Evolutionary conservation across 257 asterid genomes (phyloP).

Genomic region (Nicotiana otophora): DNA sequence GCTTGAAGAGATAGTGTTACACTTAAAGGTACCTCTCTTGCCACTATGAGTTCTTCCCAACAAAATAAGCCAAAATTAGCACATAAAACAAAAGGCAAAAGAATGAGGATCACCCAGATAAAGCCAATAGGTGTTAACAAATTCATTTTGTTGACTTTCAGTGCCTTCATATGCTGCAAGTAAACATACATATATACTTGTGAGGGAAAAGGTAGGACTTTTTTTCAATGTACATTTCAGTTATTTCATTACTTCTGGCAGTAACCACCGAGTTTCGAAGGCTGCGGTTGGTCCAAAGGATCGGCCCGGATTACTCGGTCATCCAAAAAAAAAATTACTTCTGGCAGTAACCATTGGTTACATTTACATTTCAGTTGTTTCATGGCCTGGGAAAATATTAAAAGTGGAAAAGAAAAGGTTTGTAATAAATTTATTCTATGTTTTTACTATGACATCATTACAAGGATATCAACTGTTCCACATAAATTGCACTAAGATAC

Average conservation of each 20-base stretch:
- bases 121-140: neutral
- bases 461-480: neutral
- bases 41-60: neutral
- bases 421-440: neutral
- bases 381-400: neutral
- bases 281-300: too few relatives aligned
- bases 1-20: neutral
- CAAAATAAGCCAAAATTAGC: neutral
- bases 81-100: neutral
- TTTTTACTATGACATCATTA: neutral
- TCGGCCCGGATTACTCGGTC: too few relatives aligned
- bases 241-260: neutral
- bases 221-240: neutral
- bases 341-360: neutral
- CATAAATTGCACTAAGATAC: conserved; percentile 4
- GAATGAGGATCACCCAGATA: neutral
- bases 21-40: neutral
- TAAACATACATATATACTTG: neutral
- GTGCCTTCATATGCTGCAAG: neutral
- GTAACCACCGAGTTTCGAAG: neutral
- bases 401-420: neutral
- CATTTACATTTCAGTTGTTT: neutral
- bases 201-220: neutral
- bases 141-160: neutral
- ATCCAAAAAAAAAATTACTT: neutral